Conservation (phyloP, 306 rosid genomes). For the Dalbergia oliveri region DNA sequence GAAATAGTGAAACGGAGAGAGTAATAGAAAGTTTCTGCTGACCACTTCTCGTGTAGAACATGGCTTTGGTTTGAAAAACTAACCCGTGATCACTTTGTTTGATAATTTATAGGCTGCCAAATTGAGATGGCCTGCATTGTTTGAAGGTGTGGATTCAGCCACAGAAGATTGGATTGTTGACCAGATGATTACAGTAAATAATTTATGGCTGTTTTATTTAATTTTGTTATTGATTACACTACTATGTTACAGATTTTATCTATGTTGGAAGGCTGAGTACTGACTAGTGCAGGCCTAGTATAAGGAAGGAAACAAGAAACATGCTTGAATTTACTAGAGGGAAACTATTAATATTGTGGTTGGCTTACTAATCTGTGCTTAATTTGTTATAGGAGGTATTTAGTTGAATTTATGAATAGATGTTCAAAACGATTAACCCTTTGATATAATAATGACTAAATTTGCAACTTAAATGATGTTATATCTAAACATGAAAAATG, state of each 20-base stretch:
- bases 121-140: conserved; percentile 75
- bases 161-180: conserved; percentile 76
- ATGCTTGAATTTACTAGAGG: too few relatives aligned
- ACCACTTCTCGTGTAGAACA: background rate
- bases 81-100: conserved; percentile 27
- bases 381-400: background rate
- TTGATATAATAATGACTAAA: background rate
- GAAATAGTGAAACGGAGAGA: too few relatives aligned
- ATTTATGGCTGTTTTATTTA: conserved; percentile 25
- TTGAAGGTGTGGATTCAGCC: conserved; percentile 64
- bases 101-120: conserved; percentile 65
- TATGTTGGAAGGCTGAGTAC: background rate
- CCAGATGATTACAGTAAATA: conserved; percentile 61
- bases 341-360: background rate
- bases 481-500: background rate
- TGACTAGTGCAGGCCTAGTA: too few relatives aligned
- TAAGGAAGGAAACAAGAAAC: too few relatives aligned
- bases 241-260: background rate
- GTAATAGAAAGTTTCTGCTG: background rate
- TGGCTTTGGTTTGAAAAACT: conserved; percentile 21
- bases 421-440: background rate
- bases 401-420: background rate
- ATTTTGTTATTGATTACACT: background rate
- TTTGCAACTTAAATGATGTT: background rate
- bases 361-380: background rate